Percentiles rank a stretch among this genome's conserved stretches.
phyloP scores from a whole-genome alignment of 371 early-diverging fungal genomes.

The Rhizopus arrhizus region DNA sequence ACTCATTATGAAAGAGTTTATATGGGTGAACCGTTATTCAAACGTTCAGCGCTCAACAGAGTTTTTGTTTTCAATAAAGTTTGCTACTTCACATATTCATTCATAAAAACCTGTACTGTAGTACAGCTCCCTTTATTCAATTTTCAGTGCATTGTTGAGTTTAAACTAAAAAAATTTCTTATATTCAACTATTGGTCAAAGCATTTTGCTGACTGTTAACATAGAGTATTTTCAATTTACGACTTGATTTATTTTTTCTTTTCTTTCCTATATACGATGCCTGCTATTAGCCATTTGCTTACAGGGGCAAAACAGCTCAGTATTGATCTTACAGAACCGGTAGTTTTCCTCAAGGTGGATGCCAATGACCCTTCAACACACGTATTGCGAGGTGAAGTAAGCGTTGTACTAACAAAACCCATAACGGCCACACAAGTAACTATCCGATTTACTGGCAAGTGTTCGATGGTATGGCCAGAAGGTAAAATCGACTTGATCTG shows the following conservation, averaged over 20 bases:
- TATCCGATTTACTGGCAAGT: constrained; percentile 44
- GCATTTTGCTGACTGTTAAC: too few relatives aligned
- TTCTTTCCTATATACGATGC: constrained; percentile 21
- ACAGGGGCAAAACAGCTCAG: constrained; percentile 42
- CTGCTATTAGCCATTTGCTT: constrained; percentile 41
- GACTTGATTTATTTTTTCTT: constrained; percentile 1
- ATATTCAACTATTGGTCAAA: too few relatives aligned
- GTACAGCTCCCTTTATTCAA: too few relatives aligned
- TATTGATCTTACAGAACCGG: constrained; percentile 50
- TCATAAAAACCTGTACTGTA: too few relatives aligned
- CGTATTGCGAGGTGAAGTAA: constrained; percentile 47
- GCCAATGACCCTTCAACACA: constrained; percentile 35
- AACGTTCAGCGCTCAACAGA: too few relatives aligned
- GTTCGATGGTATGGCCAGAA: constrained; percentile 51
- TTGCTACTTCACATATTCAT: too few relatives aligned
- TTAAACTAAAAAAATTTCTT: too few relatives aligned
- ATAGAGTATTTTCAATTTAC: background rate
- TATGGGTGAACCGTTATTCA: too few relatives aligned
- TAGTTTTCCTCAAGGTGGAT: constrained; percentile 41
- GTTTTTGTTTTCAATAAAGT: too few relatives aligned
- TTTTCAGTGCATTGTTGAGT: too few relatives aligned
- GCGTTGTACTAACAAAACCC: constrained; percentile 41
- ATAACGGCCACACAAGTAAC: constrained; percentile 29
- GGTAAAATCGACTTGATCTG: constrained; percentile 21
- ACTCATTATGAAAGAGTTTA: too few relatives aligned